phyloP scores from a whole-genome alignment of 257 asterid genomes.

The Gentiana straminea region DNA sequence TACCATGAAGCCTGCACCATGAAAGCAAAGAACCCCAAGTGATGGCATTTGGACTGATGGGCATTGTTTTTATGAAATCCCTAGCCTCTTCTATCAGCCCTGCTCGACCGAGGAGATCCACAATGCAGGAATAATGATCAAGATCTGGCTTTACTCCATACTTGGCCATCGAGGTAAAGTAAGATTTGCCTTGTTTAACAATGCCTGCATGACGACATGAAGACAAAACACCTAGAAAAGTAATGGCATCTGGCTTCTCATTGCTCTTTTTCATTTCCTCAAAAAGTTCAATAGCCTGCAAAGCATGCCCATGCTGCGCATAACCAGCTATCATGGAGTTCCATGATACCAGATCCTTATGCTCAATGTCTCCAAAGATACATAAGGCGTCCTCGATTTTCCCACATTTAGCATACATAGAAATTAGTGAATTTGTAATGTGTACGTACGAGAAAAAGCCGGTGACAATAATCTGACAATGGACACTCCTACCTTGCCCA shows the following conservation, averaged over 20 bases:
- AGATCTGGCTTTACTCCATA: constrained; percentile 15
- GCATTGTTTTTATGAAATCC: constrained; percentile 20
- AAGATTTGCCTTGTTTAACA: constrained; percentile 17
- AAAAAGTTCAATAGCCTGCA: constrained; percentile 58
- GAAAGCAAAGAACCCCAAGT: constrained; percentile 72
- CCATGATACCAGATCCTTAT: constrained; percentile 80
- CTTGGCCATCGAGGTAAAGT: constrained; percentile 9
- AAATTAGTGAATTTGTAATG: constrained; percentile 79
- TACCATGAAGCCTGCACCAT: constrained; percentile 27
- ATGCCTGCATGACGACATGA: constrained; percentile 34
- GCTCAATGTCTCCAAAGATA: constrained; percentile 58
- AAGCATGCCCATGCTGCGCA: constrained; percentile 77
- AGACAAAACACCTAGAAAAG: constrained; percentile 27
- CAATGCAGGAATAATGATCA: constrained; percentile 28
- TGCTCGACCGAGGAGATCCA: constrained; percentile 34
- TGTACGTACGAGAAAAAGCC: constrained; percentile 42
- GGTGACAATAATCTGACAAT: constrained; percentile 52
- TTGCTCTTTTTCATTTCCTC: constrained; percentile 36
- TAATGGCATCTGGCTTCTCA: constrained; percentile 25
- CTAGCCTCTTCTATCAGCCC: constrained; percentile 26
- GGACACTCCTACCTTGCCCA: constrained; percentile 88
- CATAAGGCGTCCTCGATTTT: constrained; percentile 67
- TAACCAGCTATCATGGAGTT: constrained; percentile 86
- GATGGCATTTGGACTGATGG: constrained; percentile 32
- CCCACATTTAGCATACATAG: constrained; percentile 87